A percentile compares a stretch with the other conserved stretches of the same genome.
These are phyloP conservation scores for Fibroporia radiculosa DNA, from an alignment of 768 basidiomycete genomes.

Conservation along the genomic window DNA sequence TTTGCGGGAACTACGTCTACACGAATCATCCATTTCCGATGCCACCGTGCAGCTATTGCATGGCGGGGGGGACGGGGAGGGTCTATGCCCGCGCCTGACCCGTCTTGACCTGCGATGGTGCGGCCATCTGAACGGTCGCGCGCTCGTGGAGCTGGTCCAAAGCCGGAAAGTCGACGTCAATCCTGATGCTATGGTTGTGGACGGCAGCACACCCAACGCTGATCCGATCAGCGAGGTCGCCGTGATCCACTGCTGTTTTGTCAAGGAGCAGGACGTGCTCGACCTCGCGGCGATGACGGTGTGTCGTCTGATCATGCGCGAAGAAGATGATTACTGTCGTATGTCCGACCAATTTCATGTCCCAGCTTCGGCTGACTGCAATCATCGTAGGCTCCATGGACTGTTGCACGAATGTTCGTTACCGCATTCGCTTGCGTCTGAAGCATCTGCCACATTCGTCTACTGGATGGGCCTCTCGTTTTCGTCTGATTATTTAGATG, in stretches of 20 bases:
- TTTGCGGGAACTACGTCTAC: conserved; percentile 43
- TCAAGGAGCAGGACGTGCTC: conserved; percentile 46
- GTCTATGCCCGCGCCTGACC: conserved; percentile 39
- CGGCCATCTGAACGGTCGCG: conserved; percentile 41
- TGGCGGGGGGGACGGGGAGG: conserved; percentile 12
- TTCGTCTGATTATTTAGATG: conserved; percentile 8
- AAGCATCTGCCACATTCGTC: conserved; percentile 22
- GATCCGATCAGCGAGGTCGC: conserved; percentile 37
- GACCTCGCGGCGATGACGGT: conserved; percentile 38
- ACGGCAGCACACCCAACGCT: not conserved
- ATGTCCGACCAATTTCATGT: conserved; percentile 22
- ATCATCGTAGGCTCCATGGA: conserved; percentile 30
- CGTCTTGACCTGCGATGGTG: conserved; percentile 55
- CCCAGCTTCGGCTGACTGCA: conserved; percentile 2
- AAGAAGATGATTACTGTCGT: conserved; percentile 47
- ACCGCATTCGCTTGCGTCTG: conserved; percentile 42
- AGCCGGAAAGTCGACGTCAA: conserved; percentile 24
- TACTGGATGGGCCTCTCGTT: conserved; percentile 12
- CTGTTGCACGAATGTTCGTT: conserved; percentile 50
- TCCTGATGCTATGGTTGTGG: not conserved
- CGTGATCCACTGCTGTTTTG: conserved; percentile 50
- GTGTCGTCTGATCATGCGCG: conserved; percentile 38
- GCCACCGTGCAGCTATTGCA: conserved; percentile 30
- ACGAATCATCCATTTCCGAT: conserved; percentile 52
- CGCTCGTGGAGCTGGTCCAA: conserved; percentile 42